phyloP scores from a whole-genome alignment of 352 stramenopile species.

The Globisporangium orthogonon region DNA sequence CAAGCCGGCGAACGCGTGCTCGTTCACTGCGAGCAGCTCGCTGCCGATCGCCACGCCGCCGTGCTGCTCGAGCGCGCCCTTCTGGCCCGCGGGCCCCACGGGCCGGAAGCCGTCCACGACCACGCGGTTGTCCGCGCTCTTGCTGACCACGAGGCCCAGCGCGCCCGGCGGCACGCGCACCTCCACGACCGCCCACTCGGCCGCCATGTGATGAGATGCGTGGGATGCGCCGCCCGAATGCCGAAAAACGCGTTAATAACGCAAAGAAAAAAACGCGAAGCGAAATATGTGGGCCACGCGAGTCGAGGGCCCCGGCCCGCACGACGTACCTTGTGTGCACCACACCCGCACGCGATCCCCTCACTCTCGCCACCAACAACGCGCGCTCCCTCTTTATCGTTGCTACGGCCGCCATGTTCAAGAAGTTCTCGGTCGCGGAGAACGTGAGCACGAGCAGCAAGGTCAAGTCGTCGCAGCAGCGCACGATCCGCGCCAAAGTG shows the following conservation, averaged over 20 bases:
- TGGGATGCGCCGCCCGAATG: too few species aligned
- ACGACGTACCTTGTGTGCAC: background rate
- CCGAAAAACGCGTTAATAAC: background rate
- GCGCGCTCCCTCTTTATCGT: background rate
- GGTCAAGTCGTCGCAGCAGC: slow-evolving; percentile 96
- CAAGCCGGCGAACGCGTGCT: slow-evolving; percentile 47
- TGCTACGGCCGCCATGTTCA: slow-evolving; percentile 80
- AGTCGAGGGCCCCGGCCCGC: too few species aligned
- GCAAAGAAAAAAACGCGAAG: background rate
- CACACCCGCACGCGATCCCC: background rate
- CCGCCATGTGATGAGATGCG: background rate
- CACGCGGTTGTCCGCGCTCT: slow-evolving; percentile 33
- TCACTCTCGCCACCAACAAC: background rate
- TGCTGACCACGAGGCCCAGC: slow-evolving; percentile 74
- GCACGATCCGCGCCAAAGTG: slow-evolving; percentile 92
- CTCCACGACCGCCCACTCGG: slow-evolving; percentile 40
- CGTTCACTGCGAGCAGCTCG: slow-evolving; percentile 66
- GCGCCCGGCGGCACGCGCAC: slow-evolving; percentile 59
- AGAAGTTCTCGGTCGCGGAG: slow-evolving; percentile 92
- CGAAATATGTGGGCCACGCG: background rate
- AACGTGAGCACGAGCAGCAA: slow-evolving; percentile 95
- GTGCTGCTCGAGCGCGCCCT: slow-evolving; percentile 36
- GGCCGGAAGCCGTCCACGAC: slow-evolving; percentile 77
- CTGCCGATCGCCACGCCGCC: slow-evolving; percentile 31
- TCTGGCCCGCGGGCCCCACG: slow-evolving; percentile 28